phyloP scores from a whole-genome alignment of 2,329 filamentous ascomycete species.

The Pyrenochaeta sp. region DNA sequence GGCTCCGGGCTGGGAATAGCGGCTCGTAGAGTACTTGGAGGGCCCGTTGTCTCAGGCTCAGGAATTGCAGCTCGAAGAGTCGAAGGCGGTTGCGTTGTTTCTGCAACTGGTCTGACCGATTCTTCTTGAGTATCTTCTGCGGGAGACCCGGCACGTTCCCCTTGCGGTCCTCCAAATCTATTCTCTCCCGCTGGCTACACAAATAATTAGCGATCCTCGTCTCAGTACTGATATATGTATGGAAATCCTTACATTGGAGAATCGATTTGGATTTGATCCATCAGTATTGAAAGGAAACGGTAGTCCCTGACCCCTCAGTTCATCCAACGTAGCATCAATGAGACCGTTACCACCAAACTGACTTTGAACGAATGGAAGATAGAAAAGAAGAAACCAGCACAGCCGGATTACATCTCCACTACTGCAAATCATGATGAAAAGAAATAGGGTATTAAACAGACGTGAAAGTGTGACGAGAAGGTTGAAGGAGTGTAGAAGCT shows the following conservation, averaged over 20 bases:
- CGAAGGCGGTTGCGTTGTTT: not conserved
- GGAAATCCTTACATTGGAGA: not conserved
- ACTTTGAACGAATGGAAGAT: conserved; percentile 14
- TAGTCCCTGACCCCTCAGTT: not conserved
- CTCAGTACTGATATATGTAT: too few species aligned
- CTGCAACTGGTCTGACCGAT: too few species aligned
- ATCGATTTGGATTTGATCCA: not conserved
- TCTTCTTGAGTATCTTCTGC: too few species aligned
- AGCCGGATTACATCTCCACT: conserved; percentile 17
- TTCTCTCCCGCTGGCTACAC: too few species aligned
- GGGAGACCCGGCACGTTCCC: too few species aligned
- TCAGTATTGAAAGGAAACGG: not conserved
- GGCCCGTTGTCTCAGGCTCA: not conserved
- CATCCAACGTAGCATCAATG: not conserved
- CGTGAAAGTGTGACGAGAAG: conserved; percentile 9
- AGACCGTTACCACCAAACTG: conserved; percentile 4
- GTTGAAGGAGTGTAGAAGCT: conserved; percentile 4
- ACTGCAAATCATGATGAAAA: conserved; percentile 15
- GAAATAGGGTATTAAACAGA: conserved; percentile 5
- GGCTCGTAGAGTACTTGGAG: not conserved
- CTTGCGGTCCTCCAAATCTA: too few species aligned
- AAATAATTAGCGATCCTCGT: too few species aligned
- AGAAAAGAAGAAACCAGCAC: conserved; percentile 25
- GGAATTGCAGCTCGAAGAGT: not conserved
- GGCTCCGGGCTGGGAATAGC: too few species aligned